These are phyloP conservation scores for Hypoxylon sp. DNA, from an alignment of 2,329 filamentous ascomycete species.

Conservation along the genomic window DNA sequence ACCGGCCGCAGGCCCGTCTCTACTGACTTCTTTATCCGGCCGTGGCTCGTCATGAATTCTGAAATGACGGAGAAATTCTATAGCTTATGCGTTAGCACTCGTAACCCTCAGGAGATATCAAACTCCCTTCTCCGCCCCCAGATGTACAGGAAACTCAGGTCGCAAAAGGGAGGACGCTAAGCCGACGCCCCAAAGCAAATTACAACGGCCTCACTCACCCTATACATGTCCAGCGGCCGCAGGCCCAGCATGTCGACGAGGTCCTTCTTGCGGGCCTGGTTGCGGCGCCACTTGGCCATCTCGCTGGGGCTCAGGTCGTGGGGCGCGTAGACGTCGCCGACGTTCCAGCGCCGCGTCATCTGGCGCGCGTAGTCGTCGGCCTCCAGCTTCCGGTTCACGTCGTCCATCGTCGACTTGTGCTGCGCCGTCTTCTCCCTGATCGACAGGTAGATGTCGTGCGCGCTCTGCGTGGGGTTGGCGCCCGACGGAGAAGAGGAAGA, in stretches of 20 bases:
- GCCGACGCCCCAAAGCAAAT: background rate
- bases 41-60: constrained; percentile 86
- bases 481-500: constrained; percentile 2
- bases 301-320: constrained; percentile 84
- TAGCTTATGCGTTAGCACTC: constrained; percentile 20
- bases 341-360: constrained; percentile 76
- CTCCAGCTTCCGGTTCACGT: constrained; percentile 55
- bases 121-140: background rate
- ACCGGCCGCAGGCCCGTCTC: constrained; percentile 84
- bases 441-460: constrained; percentile 34
- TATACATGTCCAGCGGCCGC: constrained; percentile 86
- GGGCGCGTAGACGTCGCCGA: constrained; percentile 90
- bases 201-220: constrained; percentile 67
- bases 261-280: constrained; percentile 69
- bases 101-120: background rate
- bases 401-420: constrained; percentile 51
- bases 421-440: constrained; percentile 12
- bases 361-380: constrained; percentile 69
- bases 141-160: background rate
- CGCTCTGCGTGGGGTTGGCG: constrained; percentile 31
- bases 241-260: constrained; percentile 83
- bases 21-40: constrained; percentile 81
- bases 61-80: constrained; percentile 94
- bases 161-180: background rate
- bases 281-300: constrained; percentile 81